Base-by-base conservation (phyloP, 2,329 filamentous ascomycete species). In the Fusarium napiforme region DNA sequence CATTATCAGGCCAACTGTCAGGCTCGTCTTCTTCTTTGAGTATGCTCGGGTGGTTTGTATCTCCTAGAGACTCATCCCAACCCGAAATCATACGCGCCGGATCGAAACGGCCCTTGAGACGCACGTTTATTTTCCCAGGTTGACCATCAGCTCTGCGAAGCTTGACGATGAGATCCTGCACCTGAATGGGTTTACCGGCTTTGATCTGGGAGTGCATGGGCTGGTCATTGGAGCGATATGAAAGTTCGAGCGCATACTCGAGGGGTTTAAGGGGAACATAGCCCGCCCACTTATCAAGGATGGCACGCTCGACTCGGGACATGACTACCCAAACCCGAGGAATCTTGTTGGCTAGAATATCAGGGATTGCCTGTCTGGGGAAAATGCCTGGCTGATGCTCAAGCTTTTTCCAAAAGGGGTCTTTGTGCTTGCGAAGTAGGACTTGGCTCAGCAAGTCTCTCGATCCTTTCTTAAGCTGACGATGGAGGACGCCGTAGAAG, bases 401-500 rank as follows among this genome's bases (percentile, higher is more conserved):
- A 30, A 40, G 47, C 16, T 55, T 50, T 23, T 57, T 49, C 81
- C 81, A 82, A 63, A 80, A 81, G 8, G 55, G 18, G 52, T 75
- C 64, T 6, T 64, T 66, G 65, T 77, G 72, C 3, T 58, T 71
- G 40, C 74, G 69, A 26, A 80, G 75, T 16, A 83, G 73, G 5
- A 81, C 65, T 21, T 63, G 64, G 40, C 72, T 73, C 36, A 82
- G 64, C 26, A 76, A 53, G 23, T 64, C 60, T 16, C 81, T 79
- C 8, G 78, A 67, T 0, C 55, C 45, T 28, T 64, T 69, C 28
- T 76, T 73, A n/a, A 83, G 75, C 40, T 77, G 78, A 64, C 80
- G 80, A 30, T 75, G 64, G 9, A 82, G 72, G 26, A 78, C 73
- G 37, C 74, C 81, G 69, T 83, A 79, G 64, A 83, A 81, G 63